These are phyloP conservation scores for Exsudoporus frostii DNA, from an alignment of 768 basidiomycete species.

Conservation along the genomic window DNA sequence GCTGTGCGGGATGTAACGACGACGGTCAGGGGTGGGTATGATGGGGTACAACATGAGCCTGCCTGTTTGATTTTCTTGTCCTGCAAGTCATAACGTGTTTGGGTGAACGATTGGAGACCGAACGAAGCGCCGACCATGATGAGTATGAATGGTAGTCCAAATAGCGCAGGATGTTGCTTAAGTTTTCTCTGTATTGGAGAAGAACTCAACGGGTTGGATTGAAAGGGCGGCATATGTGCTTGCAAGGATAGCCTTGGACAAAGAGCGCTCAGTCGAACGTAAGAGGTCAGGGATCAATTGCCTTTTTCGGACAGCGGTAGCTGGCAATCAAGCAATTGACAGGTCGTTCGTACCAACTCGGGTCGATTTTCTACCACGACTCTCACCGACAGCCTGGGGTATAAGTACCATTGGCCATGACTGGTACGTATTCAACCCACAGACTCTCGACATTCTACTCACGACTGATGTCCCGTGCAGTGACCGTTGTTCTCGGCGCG, in stretches of 20 bases:
- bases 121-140: conserved; percentile 87
- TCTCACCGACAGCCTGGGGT: conserved; percentile 3
- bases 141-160: conserved; percentile 84
- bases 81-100: conserved; percentile 88
- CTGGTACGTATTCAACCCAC: conserved; percentile 14
- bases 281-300: background rate
- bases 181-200: conserved; percentile 36
- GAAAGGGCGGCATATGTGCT: conserved; percentile 53
- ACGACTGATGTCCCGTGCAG: conserved; percentile 26
- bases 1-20: conserved; percentile 32
- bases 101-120: conserved; percentile 77
- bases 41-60: conserved; percentile 8
- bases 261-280: background rate
- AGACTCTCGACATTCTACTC: background rate
- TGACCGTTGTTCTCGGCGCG: conserved; percentile 77
- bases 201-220: conserved; percentile 37
- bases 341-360: conserved; percentile 1
- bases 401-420: conserved; percentile 16
- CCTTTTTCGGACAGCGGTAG: conserved; percentile 15
- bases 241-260: background rate
- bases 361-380: conserved; percentile 10
- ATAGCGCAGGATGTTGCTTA: conserved; percentile 63
- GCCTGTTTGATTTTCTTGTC: conserved; percentile 75
- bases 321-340: no score
- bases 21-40: background rate